phyloP scores from a whole-genome alignment of 73 alveolate genomes.

The Paramecium pentaurelia region DNA sequence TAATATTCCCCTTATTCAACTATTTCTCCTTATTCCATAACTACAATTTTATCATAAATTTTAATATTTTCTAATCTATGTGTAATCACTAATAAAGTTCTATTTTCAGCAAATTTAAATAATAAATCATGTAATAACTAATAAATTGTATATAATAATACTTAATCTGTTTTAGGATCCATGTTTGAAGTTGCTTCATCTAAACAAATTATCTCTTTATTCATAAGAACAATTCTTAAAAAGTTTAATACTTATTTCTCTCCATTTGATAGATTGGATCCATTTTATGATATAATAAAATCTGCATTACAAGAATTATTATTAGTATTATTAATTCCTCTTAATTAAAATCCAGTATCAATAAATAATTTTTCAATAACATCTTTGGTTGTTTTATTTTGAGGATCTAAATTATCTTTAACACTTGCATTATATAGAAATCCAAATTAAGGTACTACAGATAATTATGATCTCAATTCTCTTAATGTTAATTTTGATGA shows the following conservation, averaged over 20 bases:
- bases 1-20: constrained; percentile 70
- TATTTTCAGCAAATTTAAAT: constrained; percentile 52
- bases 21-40: constrained; percentile 66
- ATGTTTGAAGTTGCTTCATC: constrained; percentile 80
- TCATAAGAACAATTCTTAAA: constrained; percentile 69
- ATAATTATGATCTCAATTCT: constrained; percentile 69
- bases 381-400: constrained; percentile 64
- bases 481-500: neutral
- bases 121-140: constrained; percentile 63
- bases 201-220: constrained; percentile 65
- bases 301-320: constrained; percentile 21
- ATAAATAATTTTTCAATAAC: constrained; percentile 53
- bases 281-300: constrained; percentile 61
- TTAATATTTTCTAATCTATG: constrained; percentile 72
- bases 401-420: constrained; percentile 86
- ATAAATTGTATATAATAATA: neutral
- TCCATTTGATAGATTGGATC: constrained; percentile 69
- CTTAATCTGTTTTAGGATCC: constrained; percentile 76
- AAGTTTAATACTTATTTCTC: constrained; percentile 70
- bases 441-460: constrained; percentile 81
- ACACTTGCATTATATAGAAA: constrained; percentile 69
- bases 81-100: constrained; percentile 69
- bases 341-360: constrained; percentile 57
- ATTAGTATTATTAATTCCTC: neutral
- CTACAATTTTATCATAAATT: constrained; percentile 68